Base-by-base conservation (phyloP, 352 stramenopile genomes). In the Plasmopara halstedii region DNA sequence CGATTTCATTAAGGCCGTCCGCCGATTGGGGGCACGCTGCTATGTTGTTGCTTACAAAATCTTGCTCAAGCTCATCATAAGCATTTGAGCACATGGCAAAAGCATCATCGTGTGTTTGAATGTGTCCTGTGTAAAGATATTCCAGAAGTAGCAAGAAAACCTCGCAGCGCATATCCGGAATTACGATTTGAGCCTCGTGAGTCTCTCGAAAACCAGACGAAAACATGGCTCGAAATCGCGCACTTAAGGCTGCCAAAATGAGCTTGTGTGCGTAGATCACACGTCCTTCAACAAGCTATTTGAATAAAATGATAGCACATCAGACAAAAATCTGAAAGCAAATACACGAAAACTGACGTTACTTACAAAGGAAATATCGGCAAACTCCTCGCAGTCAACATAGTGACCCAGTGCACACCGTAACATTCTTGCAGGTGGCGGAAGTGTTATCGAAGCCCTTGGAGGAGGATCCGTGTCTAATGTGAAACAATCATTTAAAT, bases 151-250 rank as follows among this genome's bases (percentile, higher is more conserved):
- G 58, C 7, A 96, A 40, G 68, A 98, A 98, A 21, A 87, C 79
- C 20, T 82, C 70, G 50, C 96, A 95, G 8, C 74, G 80, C 37
- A 92, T 88, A 57, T 96, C 84, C 0, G 84, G 80, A 18, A 98
- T 85, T 29, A 85, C 73, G 51, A 98, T 97, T 55, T 91, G 59
- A 33, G 62, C 58, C 44, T 84, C 62, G 21, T 65, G 65, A 29
- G 80, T 67, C 55, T 98, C 93, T 1, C 82, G 79, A 56, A 98
- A 98, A 14, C 88, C 83, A 14, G 83, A 76, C 22, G 83, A 94
- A 65, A 98, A 98, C 91, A 98, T 98, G 17, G 83, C 86, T 37
- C 88, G 76, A 57, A 98, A 98, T 15, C 85, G 90, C 47, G 96
- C 89, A 29, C 89, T 97, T 13, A 95, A 65, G 6, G 95, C 70